Conservation (phyloP, 192 early-diverging fungal genomes). For the Umbelopsis vinacea region DNA sequence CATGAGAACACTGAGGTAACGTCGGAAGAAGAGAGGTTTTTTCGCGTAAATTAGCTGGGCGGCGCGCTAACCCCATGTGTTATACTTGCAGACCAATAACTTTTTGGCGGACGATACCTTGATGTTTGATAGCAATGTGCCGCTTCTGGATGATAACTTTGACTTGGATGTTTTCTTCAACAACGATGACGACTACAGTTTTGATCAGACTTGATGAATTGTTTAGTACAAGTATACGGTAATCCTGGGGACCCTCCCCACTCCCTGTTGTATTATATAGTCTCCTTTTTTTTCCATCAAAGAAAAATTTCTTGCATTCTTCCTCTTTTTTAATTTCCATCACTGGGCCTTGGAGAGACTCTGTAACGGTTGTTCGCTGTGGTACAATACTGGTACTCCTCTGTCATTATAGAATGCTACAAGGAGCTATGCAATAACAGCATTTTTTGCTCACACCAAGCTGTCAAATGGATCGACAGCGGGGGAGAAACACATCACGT, state of each 20-base stretch:
- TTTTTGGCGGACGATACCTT: constrained; percentile 5
- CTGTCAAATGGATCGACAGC: too few species aligned
- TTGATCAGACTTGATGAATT: not conserved
- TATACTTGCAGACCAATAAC: not conserved
- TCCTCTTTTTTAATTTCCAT: not conserved
- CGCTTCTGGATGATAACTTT: constrained; percentile 9
- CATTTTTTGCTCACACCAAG: too few species aligned
- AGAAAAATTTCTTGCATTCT: not conserved
- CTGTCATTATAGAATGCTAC: too few species aligned
- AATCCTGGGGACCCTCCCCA: not conserved
- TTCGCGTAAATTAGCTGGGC: not conserved
- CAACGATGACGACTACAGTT: constrained; percentile 16
- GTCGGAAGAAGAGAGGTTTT: not conserved
- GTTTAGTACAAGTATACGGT: not conserved
- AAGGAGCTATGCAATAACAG: too few species aligned
- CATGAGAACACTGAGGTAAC: not conserved
- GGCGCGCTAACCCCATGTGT: too few species aligned
- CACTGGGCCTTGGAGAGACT: too few species aligned
- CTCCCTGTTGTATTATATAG: too few species aligned
- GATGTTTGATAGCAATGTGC: constrained; percentile 14
- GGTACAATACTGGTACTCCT: too few species aligned
- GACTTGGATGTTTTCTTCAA: constrained; percentile 21
- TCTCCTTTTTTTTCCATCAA: not conserved
- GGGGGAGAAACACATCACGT: not conserved
- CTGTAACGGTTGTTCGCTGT: too few species aligned